A percentile compares a stretch with the other conserved stretches of the same genome.
phyloP scores from a whole-genome alignment of 2,329 filamentous ascomycete species.

The Amauroascus verrucosus region DNA sequence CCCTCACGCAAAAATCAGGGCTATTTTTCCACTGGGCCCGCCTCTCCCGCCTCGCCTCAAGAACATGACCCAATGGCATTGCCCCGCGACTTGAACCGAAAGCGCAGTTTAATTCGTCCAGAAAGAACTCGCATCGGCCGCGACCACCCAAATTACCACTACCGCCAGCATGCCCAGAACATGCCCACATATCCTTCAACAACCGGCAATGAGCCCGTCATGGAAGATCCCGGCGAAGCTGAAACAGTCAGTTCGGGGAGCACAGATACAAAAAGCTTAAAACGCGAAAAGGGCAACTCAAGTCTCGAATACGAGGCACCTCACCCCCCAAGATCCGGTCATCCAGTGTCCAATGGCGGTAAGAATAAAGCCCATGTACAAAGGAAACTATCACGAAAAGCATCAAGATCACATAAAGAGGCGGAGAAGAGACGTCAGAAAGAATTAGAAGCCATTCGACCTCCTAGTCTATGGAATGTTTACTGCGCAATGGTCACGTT shows the following conservation, averaged over 20 bases:
- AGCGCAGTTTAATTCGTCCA: constrained; percentile 79
- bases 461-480: constrained; percentile 85
- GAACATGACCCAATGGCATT: constrained; percentile 48
- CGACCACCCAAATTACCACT: constrained; percentile 90
- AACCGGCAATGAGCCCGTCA: constrained; percentile 80
- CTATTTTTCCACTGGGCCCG: constrained; percentile 23
- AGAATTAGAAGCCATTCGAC: constrained; percentile 54
- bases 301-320: constrained; percentile 7
- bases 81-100: constrained; percentile 50
- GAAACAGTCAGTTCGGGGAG: constrained; percentile 53
- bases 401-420: constrained; percentile 44
- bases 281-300: constrained; percentile 9
- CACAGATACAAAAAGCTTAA: constrained; percentile 43
- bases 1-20: constrained; percentile 28
- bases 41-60: constrained; percentile 37
- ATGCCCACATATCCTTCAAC: constrained; percentile 86
- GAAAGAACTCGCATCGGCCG: constrained; percentile 76
- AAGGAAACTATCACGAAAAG: constrained; percentile 56
- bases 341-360: constrained; percentile 14
- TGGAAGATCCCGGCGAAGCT: constrained; percentile 53
- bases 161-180: constrained; percentile 84
- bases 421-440: constrained; percentile 50
- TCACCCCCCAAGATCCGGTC: neutral
- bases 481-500: constrained; percentile 93
- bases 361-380: constrained; percentile 30